Percentiles rank a stretch among this genome's conserved stretches.
Conservation (phyloP, 2,329 filamentous ascomycete genomes). For the Exophiala aquamarina region DNA sequence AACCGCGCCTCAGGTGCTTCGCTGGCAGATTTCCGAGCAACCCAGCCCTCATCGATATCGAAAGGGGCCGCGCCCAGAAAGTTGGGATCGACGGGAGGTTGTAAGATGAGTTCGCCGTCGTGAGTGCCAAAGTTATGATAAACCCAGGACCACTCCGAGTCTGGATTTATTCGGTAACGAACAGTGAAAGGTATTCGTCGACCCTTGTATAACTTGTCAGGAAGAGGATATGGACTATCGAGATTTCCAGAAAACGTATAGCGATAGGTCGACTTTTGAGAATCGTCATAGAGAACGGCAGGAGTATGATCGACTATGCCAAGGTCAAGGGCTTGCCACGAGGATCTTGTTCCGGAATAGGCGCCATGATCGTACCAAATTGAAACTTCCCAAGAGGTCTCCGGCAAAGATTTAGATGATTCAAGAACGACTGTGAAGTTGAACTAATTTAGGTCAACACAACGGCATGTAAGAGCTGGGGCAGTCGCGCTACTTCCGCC, state of each 20-base stretch:
- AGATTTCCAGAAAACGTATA: slow-evolving; percentile 33
- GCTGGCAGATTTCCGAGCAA: slow-evolving; percentile 36
- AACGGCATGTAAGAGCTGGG: neutral
- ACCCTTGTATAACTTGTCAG: slow-evolving; percentile 25
- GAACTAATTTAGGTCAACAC: slow-evolving; percentile 39
- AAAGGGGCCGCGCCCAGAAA: slow-evolving; percentile 33
- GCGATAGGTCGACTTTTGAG: slow-evolving; percentile 31
- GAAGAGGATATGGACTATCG: slow-evolving; percentile 21
- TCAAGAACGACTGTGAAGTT: slow-evolving; percentile 70
- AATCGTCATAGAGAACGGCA: slow-evolving; percentile 29
- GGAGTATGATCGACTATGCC: slow-evolving; percentile 36
- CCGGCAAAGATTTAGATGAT: slow-evolving; percentile 54
- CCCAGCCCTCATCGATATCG: slow-evolving; percentile 34
- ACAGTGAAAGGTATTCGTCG: slow-evolving; percentile 40
- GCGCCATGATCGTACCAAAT: slow-evolving; percentile 70
- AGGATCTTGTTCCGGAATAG: slow-evolving; percentile 35
- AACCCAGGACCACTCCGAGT: slow-evolving; percentile 45
- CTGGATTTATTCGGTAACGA: slow-evolving; percentile 40
- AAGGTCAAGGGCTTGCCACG: slow-evolving; percentile 59
- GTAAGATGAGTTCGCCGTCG: slow-evolving; percentile 45
- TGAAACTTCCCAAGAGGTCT: slow-evolving; percentile 67
- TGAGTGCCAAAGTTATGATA: slow-evolving; percentile 40
- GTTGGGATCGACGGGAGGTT: slow-evolving; percentile 27
- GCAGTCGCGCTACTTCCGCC: no score
- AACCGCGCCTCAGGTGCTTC: slow-evolving; percentile 42